Evolutionary conservation across 2,329 filamentous ascomycete species (phyloP).

Genomic region (Neonectria coccinea): DNA sequence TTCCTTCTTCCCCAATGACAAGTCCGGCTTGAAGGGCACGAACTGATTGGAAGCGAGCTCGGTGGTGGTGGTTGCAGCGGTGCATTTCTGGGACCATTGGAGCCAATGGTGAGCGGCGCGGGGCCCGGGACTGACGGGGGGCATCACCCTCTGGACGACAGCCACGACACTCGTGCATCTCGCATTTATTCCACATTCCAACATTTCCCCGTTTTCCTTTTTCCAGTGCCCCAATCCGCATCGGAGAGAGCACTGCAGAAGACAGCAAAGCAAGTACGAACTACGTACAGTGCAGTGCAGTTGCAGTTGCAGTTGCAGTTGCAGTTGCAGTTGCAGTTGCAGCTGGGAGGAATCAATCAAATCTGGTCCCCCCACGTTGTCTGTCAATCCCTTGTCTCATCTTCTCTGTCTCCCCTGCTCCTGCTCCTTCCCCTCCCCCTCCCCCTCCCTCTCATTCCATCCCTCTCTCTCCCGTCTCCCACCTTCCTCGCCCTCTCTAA

Average conservation of each 20-base stretch:
- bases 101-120: slow-evolving; percentile 38
- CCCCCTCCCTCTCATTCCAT: not conserved
- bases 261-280: slow-evolving; percentile 7
- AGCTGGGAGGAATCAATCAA: not conserved
- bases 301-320: not conserved
- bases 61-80: slow-evolving; percentile 5
- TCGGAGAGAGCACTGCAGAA: slow-evolving; percentile 3
- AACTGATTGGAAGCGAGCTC: not conserved
- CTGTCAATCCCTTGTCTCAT: not conserved
- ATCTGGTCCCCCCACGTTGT: slow-evolving; percentile 2
- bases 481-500: slow-evolving; percentile 3
- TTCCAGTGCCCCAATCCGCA: not conserved
- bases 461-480: not conserved
- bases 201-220: slow-evolving; percentile 15
- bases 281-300: not conserved
- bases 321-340: not conserved
- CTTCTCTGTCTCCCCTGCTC: too few species aligned
- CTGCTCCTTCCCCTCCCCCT: not conserved
- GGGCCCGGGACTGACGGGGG: slow-evolving; percentile 33
- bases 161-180: slow-evolving; percentile 62
- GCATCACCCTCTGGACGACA: slow-evolving; percentile 56
- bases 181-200: slow-evolving; percentile 17
- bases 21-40: slow-evolving; percentile 15
- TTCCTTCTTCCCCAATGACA: slow-evolving; percentile 3
- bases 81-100: slow-evolving; percentile 12